These are phyloP conservation scores for Tricholoma sp. DNA, from an alignment of 768 basidiomycete species.

Conservation along the genomic window DNA sequence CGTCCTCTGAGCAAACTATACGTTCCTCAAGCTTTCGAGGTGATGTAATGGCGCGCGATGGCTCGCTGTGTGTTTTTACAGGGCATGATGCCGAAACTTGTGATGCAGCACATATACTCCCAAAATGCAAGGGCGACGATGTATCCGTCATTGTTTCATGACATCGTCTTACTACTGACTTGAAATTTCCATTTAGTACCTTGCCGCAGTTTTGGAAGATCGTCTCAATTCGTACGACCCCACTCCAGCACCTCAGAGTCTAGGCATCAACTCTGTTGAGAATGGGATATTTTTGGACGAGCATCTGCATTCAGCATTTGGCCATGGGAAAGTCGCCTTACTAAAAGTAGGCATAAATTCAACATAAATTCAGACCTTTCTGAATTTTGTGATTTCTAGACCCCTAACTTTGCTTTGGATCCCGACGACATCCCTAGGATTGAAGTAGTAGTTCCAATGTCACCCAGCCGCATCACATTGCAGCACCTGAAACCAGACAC, in stretches of 20 bases:
- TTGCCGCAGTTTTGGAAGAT: background rate
- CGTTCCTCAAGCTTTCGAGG: background rate
- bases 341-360: background rate
- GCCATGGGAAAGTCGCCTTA: background rate
- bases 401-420: constrained; percentile 7
- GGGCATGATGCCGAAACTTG: background rate
- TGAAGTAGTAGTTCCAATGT: background rate
- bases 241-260: background rate
- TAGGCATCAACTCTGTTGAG: background rate
- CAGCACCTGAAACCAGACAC: too few relatives aligned
- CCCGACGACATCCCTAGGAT: background rate
- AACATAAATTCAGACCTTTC: background rate
- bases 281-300: background rate
- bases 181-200: background rate
- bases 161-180: background rate
- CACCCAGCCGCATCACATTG: background rate
- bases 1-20: background rate
- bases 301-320: background rate
- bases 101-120: background rate
- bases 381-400: constrained; percentile 4
- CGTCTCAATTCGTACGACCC: background rate
- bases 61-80: background rate
- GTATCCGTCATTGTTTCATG: background rate
- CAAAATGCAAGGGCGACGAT: background rate
- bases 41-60: background rate